Evolutionary conservation across 2,329 filamentous ascomycete species (phyloP), one percentile per base, ranked within the genome.

Genomic region (Aureobasidium sp.): DNA sequence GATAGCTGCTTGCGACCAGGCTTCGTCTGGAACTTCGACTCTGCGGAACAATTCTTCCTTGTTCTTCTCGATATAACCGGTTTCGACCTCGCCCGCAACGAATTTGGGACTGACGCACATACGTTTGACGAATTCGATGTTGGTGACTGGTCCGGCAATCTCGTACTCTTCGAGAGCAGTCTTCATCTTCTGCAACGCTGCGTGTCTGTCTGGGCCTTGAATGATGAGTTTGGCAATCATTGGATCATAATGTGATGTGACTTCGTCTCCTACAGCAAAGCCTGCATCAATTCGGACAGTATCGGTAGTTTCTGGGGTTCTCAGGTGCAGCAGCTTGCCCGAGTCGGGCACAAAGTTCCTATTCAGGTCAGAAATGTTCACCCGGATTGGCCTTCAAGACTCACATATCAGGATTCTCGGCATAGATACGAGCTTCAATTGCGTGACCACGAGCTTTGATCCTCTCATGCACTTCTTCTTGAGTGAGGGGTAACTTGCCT

Each of bases 141-240:
- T 99, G 7, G 94, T 99, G 71, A 90, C 88, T 8, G 95, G 84
- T 0, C 94, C 94, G 2, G 93, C 94, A 12, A 99, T 87, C 75
- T 99, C 91, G 71, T 97, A 99, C 52, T 90, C 83, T 66, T 90
- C 87, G 12, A 99, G 79, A 0, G 94, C 92, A 4, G 87, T 80
- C 41, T 86, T 85, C 63, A 99, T 81, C 74, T 90, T 95, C 63
- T 89, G 86, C 55, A 99, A 87, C 3, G 92, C 90, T 29, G 89
- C 87, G 71, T 88, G 84, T 64, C 94, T 84, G 62, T 88, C 88
- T 17, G 85, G 83, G 0, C 90, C 94, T 63, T 90, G 85, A 6
- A 97, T 91, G 68, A 99, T 99, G 58, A 99, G 83, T 77, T 99
- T 99, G 48, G 94, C 90, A 67, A 99, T 96, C 94, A 99, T 99